Percentiles rank a stretch among this genome's conserved stretches.
These are phyloP conservation scores for Coix lacrymajobi DNA, from an alignment of 176 grass and related monocot genomes.

Conservation along the genomic window DNA sequence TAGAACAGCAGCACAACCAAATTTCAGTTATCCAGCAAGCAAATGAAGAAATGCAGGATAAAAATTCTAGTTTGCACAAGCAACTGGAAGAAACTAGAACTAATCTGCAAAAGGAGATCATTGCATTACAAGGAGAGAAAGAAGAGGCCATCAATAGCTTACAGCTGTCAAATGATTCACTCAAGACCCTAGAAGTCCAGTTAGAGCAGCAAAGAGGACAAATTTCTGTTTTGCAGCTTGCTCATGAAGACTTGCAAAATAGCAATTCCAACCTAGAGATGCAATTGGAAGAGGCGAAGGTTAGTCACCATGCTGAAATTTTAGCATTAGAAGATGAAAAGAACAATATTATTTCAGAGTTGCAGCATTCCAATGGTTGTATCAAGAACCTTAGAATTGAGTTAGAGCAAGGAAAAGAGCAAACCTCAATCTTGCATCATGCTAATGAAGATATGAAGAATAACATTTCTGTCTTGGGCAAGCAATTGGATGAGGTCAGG, in stretches of 20 bases:
- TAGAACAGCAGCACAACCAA: constrained; percentile 31
- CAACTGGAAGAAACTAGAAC: constrained; percentile 35
- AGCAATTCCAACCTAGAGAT: constrained; percentile 27
- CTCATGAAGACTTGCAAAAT: constrained; percentile 34
- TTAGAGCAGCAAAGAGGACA: constrained; percentile 40
- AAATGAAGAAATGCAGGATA: constrained; percentile 36
- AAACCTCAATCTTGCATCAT: constrained; percentile 20
- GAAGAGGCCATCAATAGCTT: constrained; percentile 20
- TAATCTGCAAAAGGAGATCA: constrained; percentile 26
- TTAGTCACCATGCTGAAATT: constrained; percentile 27
- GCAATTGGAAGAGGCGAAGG: constrained; percentile 22
- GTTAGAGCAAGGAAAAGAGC: constrained; percentile 33
- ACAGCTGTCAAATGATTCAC: constrained; percentile 28
- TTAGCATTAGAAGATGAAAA: constrained; percentile 33
- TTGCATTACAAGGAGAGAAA: constrained; percentile 26
- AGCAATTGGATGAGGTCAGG: constrained; percentile 31
- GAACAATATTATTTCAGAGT: constrained; percentile 30
- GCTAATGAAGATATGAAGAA: constrained; percentile 40
- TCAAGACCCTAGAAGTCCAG: constrained; percentile 30
- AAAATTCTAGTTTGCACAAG: constrained; percentile 33
- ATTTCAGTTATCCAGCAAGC: constrained; percentile 35
- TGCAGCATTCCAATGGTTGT: constrained; percentile 27
- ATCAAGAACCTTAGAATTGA: constrained; percentile 47
- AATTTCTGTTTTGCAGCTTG: constrained; percentile 27
- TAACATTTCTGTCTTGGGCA: constrained; percentile 15